Base-by-base conservation (phyloP, 768 basidiomycete species). In the Russula lepida region DNA sequence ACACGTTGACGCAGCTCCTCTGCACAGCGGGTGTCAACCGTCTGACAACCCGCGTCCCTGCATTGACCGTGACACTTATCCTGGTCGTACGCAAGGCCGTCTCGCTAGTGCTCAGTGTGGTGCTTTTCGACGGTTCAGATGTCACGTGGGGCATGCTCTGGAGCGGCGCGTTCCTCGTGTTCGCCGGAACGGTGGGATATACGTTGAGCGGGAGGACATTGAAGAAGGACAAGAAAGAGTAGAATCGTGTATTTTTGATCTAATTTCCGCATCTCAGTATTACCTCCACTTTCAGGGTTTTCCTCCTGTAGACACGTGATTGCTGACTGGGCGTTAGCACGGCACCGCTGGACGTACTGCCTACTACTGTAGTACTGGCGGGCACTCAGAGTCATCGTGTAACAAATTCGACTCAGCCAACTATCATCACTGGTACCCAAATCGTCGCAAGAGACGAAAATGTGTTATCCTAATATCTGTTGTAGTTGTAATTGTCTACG, bases 11-110 rank as follows among this genome's bases (percentile, higher is more conserved):
- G 0, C 92, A 94, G 69, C 78, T 93, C 4, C 62, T 95, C 8
- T 98, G 94, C 73, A 85, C 88, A 17, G 77, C 89, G 0, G 94
- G 94, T 33, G 94, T 95, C 47, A 85, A 97, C 71, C 78, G 90
- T 50, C 79, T 98, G 63, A 92, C 92, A 0, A 84, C 85, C 0
- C 81, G 84, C 49, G 86, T 91, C 6, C 83, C 81, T 53, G 79
- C 86, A 11, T 77, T 93, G 43, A 87, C 82, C 0, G 90, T 93
- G 19, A 89, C 87, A 4, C 84, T 92, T 57, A 79, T 91, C 27
- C 78, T 92, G 44, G 88, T 87, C 55, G 86, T 93, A 19, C 81
- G 90, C 59, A 93, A 93, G 69, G 90, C 89, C 13, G 77, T 81
- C 32, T 91, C 88, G 56, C 74, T 92, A 17, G 71, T 90, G 25